Conservation (phyloP, 2,329 filamentous ascomycete species). For the Fusarium guadeloupense region DNA sequence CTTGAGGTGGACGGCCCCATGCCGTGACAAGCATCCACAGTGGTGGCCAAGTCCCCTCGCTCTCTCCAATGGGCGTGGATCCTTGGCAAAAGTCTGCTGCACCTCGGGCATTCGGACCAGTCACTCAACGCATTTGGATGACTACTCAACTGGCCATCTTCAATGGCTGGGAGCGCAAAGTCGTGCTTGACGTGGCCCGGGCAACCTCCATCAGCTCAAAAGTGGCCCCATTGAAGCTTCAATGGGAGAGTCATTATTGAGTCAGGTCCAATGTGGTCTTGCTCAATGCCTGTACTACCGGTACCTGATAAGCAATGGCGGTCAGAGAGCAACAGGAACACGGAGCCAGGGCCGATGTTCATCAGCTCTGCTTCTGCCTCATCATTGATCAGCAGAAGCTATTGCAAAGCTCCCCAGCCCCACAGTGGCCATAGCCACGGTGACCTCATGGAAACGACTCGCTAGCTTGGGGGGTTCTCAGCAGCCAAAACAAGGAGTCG, state of each 20-base stretch:
- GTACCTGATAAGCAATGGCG: conserved; percentile 24
- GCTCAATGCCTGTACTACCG: conserved; percentile 12
- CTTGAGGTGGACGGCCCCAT: conserved; percentile 40
- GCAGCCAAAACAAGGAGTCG: conserved; percentile 19
- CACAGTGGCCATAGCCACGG: conserved; percentile 32
- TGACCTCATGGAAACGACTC: conserved; percentile 41
- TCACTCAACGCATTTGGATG: conserved; percentile 28
- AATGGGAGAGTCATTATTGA: conserved; percentile 32
- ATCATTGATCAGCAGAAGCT: conserved; percentile 32
- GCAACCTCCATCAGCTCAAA: conserved; percentile 36
- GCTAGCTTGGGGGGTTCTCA: neutral
- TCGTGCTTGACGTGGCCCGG: conserved; percentile 31
- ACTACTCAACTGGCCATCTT: conserved; percentile 2
- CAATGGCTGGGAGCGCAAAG: conserved; percentile 17
- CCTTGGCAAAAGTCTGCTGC: conserved; percentile 42
- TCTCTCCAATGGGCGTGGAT: conserved; percentile 42
- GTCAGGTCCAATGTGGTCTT: conserved; percentile 8
- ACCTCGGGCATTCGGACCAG: conserved; percentile 40
- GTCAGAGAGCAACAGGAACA: conserved; percentile 19
- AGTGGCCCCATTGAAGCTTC: conserved; percentile 34
- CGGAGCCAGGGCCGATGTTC: conserved; percentile 8
- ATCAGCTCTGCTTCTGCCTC: conserved; percentile 14
- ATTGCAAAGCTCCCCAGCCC: conserved; percentile 32
- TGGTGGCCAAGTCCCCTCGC: conserved; percentile 34
- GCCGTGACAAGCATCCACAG: conserved; percentile 40